Conservation (phyloP, 148 eudicot species). For the Dianthus caryophyllus region DNA sequence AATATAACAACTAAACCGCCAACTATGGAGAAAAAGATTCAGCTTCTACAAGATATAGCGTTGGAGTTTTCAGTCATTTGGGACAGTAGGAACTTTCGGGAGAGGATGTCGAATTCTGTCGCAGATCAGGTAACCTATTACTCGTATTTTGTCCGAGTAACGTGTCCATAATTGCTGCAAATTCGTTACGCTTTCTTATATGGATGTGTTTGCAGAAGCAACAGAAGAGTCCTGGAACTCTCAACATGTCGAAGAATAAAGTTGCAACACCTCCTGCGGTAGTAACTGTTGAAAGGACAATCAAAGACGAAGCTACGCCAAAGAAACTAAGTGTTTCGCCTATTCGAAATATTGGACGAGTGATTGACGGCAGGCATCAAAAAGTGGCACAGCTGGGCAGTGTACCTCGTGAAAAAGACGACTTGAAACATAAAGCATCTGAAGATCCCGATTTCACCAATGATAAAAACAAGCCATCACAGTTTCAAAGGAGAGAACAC, state of each 20-base stretch:
- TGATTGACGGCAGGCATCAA: conserved; percentile 22
- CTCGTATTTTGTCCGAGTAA: not conserved
- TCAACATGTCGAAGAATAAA: conserved; percentile 26
- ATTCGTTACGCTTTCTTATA: not conserved
- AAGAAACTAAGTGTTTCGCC: conserved; percentile 32
- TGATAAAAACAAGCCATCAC: conserved; percentile 28
- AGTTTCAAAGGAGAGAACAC: conserved; percentile 25
- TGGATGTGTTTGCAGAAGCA: conserved; percentile 34
- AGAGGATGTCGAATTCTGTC: conserved; percentile 56
- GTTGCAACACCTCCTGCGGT: conserved; percentile 26
- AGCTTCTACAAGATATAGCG: conserved; percentile 75
- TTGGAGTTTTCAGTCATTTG: conserved; percentile 69
- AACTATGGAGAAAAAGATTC: conserved; percentile 53
- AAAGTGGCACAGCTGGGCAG: conserved; percentile 23
- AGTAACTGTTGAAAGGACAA: conserved; percentile 23
- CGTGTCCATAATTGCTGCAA: not conserved
- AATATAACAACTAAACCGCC: conserved; percentile 58
- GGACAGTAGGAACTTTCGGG: conserved; percentile 66
- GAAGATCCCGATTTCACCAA: conserved; percentile 26
- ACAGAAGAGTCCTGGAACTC: conserved; percentile 25
- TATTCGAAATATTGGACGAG: conserved; percentile 23
- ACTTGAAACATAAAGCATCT: conserved; percentile 22
- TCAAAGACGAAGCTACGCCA: conserved; percentile 24
- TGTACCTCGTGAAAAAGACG: conserved; percentile 30
- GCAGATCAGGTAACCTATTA: conserved; percentile 43